phyloP scores from a whole-genome alignment of 768 basidiomycete genomes.

The Suillus paluster region DNA sequence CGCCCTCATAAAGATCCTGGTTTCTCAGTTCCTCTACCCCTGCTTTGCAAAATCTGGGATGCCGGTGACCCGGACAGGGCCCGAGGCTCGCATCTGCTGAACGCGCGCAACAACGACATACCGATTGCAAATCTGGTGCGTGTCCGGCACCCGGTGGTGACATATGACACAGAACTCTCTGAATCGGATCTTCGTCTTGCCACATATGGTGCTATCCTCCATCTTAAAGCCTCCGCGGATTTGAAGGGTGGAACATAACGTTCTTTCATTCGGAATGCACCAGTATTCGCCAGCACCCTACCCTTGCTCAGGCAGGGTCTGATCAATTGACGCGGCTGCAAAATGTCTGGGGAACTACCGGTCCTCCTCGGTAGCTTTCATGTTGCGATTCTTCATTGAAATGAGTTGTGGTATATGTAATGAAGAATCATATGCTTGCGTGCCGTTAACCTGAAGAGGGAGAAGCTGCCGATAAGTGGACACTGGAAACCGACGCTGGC shows the following conservation, averaged over 20 bases:
- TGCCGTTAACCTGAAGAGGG: not conserved
- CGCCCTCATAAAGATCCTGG: not conserved
- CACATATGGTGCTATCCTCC: not conserved
- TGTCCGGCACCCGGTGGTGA: not conserved
- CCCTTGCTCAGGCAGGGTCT: not conserved
- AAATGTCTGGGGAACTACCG: not conserved
- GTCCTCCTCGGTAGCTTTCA: not conserved
- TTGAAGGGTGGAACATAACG: not conserved
- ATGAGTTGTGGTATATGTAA: not conserved
- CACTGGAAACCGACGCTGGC: not conserved
- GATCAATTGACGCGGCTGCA: not conserved
- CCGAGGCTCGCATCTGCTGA: not conserved
- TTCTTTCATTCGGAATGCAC: not conserved
- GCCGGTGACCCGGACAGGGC: not conserved
- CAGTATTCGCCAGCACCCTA: not conserved
- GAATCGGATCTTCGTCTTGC: not conserved
- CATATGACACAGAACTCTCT: not conserved
- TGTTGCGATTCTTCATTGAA: not conserved
- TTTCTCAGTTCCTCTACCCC: not conserved
- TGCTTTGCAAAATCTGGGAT: not conserved
- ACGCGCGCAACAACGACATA: not conserved
- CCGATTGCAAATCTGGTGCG: not conserved
- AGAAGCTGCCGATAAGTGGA: not conserved
- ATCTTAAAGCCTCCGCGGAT: not conserved
- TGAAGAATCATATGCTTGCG: not conserved